phyloP scores from a whole-genome alignment of 2,329 filamentous ascomycete genomes.

The Fusarium floridanum region DNA sequence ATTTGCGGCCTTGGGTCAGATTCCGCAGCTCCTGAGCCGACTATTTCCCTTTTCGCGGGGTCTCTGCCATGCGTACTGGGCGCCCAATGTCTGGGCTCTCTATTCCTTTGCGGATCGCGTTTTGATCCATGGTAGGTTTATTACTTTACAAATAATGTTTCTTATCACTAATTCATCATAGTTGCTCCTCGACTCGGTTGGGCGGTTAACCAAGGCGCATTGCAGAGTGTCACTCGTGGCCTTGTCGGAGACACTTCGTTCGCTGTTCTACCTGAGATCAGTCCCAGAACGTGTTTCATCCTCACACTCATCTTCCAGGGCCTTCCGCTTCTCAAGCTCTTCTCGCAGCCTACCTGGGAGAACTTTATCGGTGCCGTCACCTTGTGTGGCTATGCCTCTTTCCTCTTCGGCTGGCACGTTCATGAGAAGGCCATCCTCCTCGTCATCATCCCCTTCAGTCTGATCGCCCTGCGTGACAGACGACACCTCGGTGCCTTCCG shows the following conservation, averaged over 20 bases:
- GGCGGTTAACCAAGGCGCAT: slow-evolving; percentile 76
- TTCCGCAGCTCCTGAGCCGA: slow-evolving; percentile 84
- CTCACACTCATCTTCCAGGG: slow-evolving; percentile 87
- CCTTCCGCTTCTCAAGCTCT: slow-evolving; percentile 85
- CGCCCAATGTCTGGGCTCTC: slow-evolving; percentile 95
- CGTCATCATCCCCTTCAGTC: slow-evolving; percentile 93
- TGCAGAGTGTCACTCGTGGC: slow-evolving; percentile 91
- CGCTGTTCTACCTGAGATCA: slow-evolving; percentile 90
- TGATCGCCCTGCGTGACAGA: slow-evolving; percentile 90
- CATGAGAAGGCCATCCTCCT: slow-evolving; percentile 97
- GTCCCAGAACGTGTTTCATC: slow-evolving; percentile 82
- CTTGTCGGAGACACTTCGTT: slow-evolving; percentile 95
- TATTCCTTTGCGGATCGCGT: slow-evolving; percentile 92
- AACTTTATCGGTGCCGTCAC: slow-evolving; percentile 91
- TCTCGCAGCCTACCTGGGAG: slow-evolving; percentile 84
- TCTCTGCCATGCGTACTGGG: slow-evolving; percentile 98
- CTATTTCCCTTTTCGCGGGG: slow-evolving; percentile 95
- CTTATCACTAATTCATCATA: slow-evolving; percentile 50
- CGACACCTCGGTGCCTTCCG: slow-evolving; percentile 92
- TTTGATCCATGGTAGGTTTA: slow-evolving; percentile 79
- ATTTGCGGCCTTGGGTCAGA: slow-evolving; percentile 84
- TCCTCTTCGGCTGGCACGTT: slow-evolving; percentile 98
- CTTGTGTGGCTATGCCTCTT: slow-evolving; percentile 94
- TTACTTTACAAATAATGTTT: neutral
- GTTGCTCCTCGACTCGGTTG: slow-evolving; percentile 87